phyloP scores from a whole-genome alignment of 345 rosid genomes.

The Salix exigua region DNA sequence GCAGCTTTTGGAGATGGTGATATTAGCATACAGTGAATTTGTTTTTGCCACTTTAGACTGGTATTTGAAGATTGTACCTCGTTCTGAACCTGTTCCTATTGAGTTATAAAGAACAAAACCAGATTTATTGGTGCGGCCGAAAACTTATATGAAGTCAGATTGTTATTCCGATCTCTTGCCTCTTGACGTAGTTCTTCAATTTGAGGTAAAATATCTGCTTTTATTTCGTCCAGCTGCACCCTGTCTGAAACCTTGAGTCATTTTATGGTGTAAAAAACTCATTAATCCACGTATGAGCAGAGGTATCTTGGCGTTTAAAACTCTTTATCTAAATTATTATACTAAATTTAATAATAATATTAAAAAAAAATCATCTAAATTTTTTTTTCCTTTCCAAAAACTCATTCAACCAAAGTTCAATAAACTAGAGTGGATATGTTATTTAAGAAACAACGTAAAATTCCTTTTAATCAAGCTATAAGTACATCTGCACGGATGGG shows the following conservation, averaged over 20 bases:
- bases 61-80: slow-evolving; percentile 19
- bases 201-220: slow-evolving; percentile 3
- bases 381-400: no score
- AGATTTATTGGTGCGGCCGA: slow-evolving; percentile 23
- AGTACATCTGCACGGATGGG: no score
- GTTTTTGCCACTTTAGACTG: slow-evolving; percentile 20
- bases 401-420: no score
- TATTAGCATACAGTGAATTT: slow-evolving; percentile 15
- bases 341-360: no score
- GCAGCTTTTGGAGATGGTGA: slow-evolving; percentile 22
- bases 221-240: not conserved
- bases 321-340: no score
- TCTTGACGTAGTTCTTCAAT: not conserved
- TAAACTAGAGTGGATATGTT: no score
- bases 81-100: slow-evolving; percentile 18
- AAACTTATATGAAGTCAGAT: slow-evolving; percentile 2
- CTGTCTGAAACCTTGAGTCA: not conserved
- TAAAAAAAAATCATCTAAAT: no score
- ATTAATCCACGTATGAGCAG: no score
- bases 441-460: no score
- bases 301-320: no score
- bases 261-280: no score
- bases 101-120: slow-evolving; percentile 26
- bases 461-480: no score
- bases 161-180: not conserved